Percentiles rank a stretch among this genome's conserved stretches.
phyloP scores from a whole-genome alignment of 2,329 filamentous ascomycete species.

The Ophiocordyceps camponoti-leonardi region DNA sequence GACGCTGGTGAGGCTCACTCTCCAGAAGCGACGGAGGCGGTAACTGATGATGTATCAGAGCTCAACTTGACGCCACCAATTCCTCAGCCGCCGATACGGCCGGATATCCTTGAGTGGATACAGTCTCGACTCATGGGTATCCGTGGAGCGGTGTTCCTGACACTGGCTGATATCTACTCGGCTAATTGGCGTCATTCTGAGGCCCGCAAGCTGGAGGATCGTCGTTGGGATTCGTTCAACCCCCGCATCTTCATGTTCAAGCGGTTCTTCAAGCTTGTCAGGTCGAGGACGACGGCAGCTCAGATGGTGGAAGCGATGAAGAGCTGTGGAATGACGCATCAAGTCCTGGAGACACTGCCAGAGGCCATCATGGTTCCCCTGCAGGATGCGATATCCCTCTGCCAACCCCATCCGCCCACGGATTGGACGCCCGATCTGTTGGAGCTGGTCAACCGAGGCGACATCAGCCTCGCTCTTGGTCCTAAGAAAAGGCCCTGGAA shows the following conservation, averaged over 20 bases:
- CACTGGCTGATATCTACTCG: slow-evolving; percentile 27
- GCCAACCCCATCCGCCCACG: slow-evolving; percentile 65
- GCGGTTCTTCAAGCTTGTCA: slow-evolving; percentile 44
- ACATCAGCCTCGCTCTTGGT: slow-evolving; percentile 52
- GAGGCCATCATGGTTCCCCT: slow-evolving; percentile 68
- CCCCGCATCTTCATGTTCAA: slow-evolving; percentile 56
- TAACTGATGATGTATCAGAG: slow-evolving; percentile 7
- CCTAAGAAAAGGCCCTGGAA: slow-evolving; percentile 15
- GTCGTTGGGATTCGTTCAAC: slow-evolving; percentile 30
- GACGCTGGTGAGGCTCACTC: slow-evolving; percentile 18
- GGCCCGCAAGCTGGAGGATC: slow-evolving; percentile 16
- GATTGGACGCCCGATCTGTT: slow-evolving; percentile 59
- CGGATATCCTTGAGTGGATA: slow-evolving; percentile 36
- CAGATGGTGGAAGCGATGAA: slow-evolving; percentile 61
- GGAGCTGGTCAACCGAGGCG: slow-evolving; percentile 62
- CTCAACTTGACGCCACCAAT: slow-evolving; percentile 14
- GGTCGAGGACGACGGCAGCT: slow-evolving; percentile 30
- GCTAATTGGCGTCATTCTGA: slow-evolving; percentile 17
- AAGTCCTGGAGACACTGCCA: slow-evolving; percentile 65
- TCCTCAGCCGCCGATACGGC: slow-evolving; percentile 16
- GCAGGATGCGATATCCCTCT: slow-evolving; percentile 69
- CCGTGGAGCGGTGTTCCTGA: slow-evolving; percentile 20
- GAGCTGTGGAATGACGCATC: slow-evolving; percentile 46
- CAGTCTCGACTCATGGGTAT: slow-evolving; percentile 25
- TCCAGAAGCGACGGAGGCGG: not conserved